Evolutionary conservation across 2,329 filamentous ascomycete species (phyloP).

Genomic region (Westerdykella sp.): DNA sequence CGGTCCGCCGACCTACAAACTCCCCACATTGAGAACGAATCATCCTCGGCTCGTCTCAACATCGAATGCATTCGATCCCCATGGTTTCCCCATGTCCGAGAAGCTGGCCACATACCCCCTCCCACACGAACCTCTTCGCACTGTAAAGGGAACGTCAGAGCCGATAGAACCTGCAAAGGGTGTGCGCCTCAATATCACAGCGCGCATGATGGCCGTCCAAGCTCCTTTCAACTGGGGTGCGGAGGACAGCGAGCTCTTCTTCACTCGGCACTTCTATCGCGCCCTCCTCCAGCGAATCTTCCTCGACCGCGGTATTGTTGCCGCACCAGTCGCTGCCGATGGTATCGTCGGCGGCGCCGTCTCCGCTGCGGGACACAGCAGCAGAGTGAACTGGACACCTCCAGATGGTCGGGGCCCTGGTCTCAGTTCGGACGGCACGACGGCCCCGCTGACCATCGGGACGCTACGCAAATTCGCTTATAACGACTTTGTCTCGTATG

Average conservation of each 20-base stretch:
- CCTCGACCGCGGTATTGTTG: constrained; percentile 72
- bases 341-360: constrained; percentile 35
- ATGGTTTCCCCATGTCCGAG: constrained; percentile 90
- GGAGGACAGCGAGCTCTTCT: constrained; percentile 77
- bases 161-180: constrained; percentile 41
- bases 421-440: constrained; percentile 47
- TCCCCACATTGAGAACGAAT: constrained; percentile 67
- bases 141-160: constrained; percentile 6
- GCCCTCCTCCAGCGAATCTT: constrained; percentile 89
- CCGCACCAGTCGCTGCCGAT: constrained; percentile 42
- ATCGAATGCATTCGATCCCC: constrained; percentile 68
- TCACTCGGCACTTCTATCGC: constrained; percentile 87
- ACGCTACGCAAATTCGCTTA: constrained; percentile 78
- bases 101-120: constrained; percentile 51
- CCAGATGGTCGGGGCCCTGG: constrained; percentile 45
- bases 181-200: constrained; percentile 86
- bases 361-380: constrained; percentile 28
- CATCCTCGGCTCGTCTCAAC: constrained; percentile 64
- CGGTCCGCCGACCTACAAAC: constrained; percentile 79
- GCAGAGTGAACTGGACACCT: constrained; percentile 31
- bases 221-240: constrained; percentile 87
- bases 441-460: constrained; percentile 79
- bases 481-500: constrained; percentile 65
- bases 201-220: constrained; percentile 96
- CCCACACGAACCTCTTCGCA: constrained; percentile 10